Evolutionary conservation across 257 asterid species (phyloP), one percentile per base, ranked within the genome.

Genomic region (Nicotiana undulata): DNA sequence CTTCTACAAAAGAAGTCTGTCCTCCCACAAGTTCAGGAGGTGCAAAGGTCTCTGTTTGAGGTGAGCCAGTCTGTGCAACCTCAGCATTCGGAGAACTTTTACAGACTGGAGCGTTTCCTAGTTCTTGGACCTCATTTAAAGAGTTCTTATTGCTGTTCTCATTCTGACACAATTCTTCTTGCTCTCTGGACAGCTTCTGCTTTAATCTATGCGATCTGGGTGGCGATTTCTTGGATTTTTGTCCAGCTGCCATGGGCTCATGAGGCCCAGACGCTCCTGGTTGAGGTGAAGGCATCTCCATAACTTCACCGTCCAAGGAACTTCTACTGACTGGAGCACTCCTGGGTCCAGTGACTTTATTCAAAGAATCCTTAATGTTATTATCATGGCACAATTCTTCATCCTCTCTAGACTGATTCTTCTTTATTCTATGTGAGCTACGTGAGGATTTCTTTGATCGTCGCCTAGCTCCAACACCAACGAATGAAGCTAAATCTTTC

Each of bases 401-500:
- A 79, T 20, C 60, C 63, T 56, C 16, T 37, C 56, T 76, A 8
- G 32, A 72, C 51, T 46, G 32, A 79, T 40, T 79, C 51, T 44
- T 61, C 64, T 56, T 68, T 56, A 74, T 66, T 74, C 79, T 60
- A 18, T 28, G 24, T 17, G 67, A 79, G 52, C 76, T 79, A 65
- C 16, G 26, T 0, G 88, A 40, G 20, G 37, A 63, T 61, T 82
- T 81, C 80, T 81, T 84, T 46, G 86, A 22, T 72, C 9, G 83
- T 67, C 78, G 17, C 74, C 37, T 79, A 76, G 78, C 70, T 26
- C 82, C 87, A 76, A 56, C 17, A 46, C 90, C 83, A 78, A 89
- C 8, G 58, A 92, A 90, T 68, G 84, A 52, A 44, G 86, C 49
- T 67, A 92, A 74, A 58, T 89, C 88, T 78, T 87, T 90, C 86